Evolutionary conservation across 768 basidiomycete genomes (phyloP), one percentile per base, ranked within the genome.

Genomic region (Pulveroboletus ravenelii): DNA sequence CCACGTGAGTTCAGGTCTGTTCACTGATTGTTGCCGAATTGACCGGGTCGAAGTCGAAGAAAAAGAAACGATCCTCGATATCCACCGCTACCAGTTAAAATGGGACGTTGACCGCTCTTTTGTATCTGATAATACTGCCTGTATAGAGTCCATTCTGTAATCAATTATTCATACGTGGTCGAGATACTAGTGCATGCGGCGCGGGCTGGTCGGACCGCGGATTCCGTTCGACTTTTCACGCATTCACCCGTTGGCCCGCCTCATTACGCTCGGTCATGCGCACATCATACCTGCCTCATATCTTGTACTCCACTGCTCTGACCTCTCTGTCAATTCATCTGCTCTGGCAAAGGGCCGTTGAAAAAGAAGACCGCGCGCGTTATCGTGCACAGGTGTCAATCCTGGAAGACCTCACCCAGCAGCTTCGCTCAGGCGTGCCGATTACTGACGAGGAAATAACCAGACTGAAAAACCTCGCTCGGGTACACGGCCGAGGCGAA

Each of bases 281-380:
- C 4, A 50, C 56, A 48, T 58, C 68, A 27, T 87, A 86, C 68
- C 61, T 84, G 50, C 83, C 81, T 27, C 84, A 87, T 57, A 70
- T 84, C 47, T 46, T 87, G 54, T 87, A 80, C 64, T 79, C 84
- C 30, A 69, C 82, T 41, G 84, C 82, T 9, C 72, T 86, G 58
- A 80, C 78, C 41, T 85, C 85, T 20, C 64, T 87, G 52, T 80
- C 84, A 27, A 80, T 85, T 50, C 85, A 89, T 66, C 70, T 85
- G 25, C 74, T 87, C 35, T 74, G 68, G 60, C 75, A 79, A 46
- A 74, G 80, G 52, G 77, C 73, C 43, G 58, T 60, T 0, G 70
- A 73, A 32, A 76, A 74, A 41, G 80, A 80, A 38, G 80, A 85
- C 50, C 76, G 76, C 38, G 72, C 79, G 14, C 77, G 77, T 23